Conservation (phyloP, 2,329 filamentous ascomycete genomes). For the Trichoderma sp. region DNA sequence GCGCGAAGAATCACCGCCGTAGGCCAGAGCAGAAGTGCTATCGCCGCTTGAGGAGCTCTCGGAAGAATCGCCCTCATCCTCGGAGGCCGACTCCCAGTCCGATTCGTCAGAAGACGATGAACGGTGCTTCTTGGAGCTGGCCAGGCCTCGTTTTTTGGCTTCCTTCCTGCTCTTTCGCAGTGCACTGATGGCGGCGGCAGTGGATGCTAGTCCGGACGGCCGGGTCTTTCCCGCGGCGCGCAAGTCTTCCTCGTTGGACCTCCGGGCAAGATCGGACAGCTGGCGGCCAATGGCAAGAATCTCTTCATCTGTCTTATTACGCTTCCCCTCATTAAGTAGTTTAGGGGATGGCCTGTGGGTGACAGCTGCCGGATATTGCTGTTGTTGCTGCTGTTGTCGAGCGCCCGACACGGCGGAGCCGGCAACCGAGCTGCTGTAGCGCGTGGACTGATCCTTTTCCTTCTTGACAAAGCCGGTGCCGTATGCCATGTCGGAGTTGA, state of each 20-base stretch:
- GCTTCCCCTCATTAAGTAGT: conserved; percentile 13
- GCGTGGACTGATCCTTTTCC: conserved; percentile 30
- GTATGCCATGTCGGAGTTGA: conserved; percentile 67
- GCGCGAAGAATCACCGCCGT: conserved; percentile 28
- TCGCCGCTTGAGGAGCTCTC: conserved; percentile 34
- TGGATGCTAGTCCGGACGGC: conserved; percentile 32
- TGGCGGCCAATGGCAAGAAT: conserved; percentile 54
- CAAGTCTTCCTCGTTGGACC: conserved; percentile 50
- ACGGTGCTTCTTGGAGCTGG: conserved; percentile 40
- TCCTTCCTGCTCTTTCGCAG: conserved; percentile 40
- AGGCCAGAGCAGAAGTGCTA: conserved; percentile 39
- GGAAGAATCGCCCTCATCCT: conserved; percentile 36
- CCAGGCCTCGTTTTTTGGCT: conserved; percentile 36
- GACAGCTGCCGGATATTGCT: neutral
- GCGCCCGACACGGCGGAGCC: conserved; percentile 5
- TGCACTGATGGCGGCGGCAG: conserved; percentile 41
- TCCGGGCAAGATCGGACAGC: conserved; percentile 50
- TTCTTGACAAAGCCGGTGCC: conserved; percentile 56
- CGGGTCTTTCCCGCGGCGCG: conserved; percentile 36
- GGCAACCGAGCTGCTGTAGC: conserved; percentile 26
- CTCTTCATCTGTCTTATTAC: conserved; percentile 53
- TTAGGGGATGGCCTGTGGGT: neutral
- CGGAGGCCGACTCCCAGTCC: conserved; percentile 57
- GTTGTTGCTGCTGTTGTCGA: neutral
- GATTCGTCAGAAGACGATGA: conserved; percentile 45